Percentiles rank a stretch among this genome's conserved stretches.
Evolutionary conservation across 2,329 filamentous ascomycete species (phyloP).

Genomic region (Chaetomium strumarium): DNA sequence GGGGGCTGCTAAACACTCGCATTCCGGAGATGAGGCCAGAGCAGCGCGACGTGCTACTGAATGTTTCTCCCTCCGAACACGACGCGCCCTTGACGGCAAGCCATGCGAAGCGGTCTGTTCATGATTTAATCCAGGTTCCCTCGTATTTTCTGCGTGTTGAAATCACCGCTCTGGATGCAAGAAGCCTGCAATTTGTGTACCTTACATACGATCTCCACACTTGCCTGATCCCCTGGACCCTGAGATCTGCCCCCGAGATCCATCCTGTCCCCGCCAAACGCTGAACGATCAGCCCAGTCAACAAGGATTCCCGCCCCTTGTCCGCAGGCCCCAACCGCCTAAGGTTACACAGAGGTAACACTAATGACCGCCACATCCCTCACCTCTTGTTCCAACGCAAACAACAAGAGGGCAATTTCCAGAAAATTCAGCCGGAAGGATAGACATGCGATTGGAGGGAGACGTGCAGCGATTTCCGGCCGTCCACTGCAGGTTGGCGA

Average conservation of each 20-base stretch:
- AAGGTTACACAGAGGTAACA: background rate
- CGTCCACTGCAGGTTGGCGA: conserved; percentile 11
- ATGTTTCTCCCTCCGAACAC: background rate
- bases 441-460: conserved; percentile 1
- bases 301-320: conserved; percentile 4
- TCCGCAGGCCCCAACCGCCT: conserved; percentile 4
- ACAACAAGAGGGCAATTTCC: conserved; percentile 1
- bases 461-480: conserved; percentile 10
- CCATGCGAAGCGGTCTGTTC: background rate
- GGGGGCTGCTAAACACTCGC: background rate
- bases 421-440: background rate
- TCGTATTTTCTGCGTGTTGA: conserved; percentile 1
- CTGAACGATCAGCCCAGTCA: conserved; percentile 1
- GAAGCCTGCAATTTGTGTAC: conserved; percentile 10
- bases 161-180: conserved; percentile 1
- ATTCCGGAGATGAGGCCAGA: conserved; percentile 7
- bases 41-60: background rate
- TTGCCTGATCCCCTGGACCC: background rate
- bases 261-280: background rate
- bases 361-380: conserved; percentile 2
- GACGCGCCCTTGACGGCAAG: background rate
- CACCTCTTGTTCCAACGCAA: background rate
- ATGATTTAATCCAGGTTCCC: background rate
- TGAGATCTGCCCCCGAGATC: conserved; percentile 2
- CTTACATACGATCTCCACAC: background rate